Conservation (phyloP, 1,284 basidiomycete genomes). For the Leccinum proximum region DNA sequence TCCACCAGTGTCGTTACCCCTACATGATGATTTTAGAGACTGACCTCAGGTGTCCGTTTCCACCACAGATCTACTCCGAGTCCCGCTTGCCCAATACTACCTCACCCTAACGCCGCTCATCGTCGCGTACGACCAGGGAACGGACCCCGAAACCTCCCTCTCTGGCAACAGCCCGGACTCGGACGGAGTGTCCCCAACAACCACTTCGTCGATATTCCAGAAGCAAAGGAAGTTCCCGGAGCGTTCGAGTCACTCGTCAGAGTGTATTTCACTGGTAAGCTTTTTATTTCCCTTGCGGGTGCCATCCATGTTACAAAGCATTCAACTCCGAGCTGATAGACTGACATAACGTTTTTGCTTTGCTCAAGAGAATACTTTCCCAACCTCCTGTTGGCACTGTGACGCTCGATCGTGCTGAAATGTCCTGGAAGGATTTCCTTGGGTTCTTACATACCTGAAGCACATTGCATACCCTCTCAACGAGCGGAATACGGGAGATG, state of each 20-base stretch:
- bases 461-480: constrained; percentile 15
- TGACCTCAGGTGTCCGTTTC: constrained; percentile 2
- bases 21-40: not conserved
- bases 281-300: not conserved
- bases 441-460: constrained; percentile 14
- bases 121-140: constrained; percentile 49
- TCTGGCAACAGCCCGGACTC: constrained; percentile 78
- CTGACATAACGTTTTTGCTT: too few relatives aligned
- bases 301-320: constrained; percentile 3
- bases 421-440: constrained; percentile 11
- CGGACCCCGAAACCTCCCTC: constrained; percentile 51
- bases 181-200: constrained; percentile 61
- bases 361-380: constrained; percentile 28
- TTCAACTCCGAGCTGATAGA: not conserved
- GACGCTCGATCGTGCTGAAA: constrained; percentile 38
- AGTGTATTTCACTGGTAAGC: constrained; percentile 53
- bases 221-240: constrained; percentile 40
- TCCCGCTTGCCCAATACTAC: constrained; percentile 55
- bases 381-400: constrained; percentile 36
- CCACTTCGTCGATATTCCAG: constrained; percentile 66
- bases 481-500: constrained; percentile 53
- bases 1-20: not conserved
- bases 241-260: constrained; percentile 42
- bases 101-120: constrained; percentile 60
- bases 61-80: constrained; percentile 73